These are phyloP conservation scores for Tephrocybe sp. DNA, from an alignment of 768 basidiomycete species.

Conservation along the genomic window DNA sequence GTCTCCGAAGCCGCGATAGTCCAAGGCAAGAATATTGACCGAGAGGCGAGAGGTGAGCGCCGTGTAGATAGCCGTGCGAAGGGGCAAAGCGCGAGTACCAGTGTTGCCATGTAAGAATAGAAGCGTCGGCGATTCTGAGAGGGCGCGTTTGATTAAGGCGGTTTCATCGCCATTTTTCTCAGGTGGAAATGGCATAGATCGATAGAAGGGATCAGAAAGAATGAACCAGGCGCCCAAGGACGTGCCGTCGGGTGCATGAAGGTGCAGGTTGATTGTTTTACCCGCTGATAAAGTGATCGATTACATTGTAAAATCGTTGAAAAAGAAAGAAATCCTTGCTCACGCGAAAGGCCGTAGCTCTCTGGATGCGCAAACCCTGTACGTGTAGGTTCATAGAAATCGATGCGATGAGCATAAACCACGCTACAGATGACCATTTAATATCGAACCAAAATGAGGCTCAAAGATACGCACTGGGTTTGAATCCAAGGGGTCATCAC, in stretches of 20 bases:
- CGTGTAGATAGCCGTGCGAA: constrained; percentile 53
- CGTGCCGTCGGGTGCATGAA: constrained; percentile 65
- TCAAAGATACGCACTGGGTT: constrained; percentile 29
- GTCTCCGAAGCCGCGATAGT: constrained; percentile 80
- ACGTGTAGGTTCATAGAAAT: constrained; percentile 29
- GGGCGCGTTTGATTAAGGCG: constrained; percentile 26
- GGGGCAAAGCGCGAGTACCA: constrained; percentile 53
- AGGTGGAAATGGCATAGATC: constrained; percentile 31
- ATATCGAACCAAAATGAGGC: background rate
- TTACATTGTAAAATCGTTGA: background rate
- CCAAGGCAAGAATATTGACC: constrained; percentile 64
- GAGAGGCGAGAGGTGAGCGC: constrained; percentile 49
- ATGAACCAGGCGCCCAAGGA: constrained; percentile 69
- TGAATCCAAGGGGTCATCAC: constrained; percentile 40
- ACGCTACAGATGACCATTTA: constrained; percentile 22
- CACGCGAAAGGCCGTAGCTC: constrained; percentile 42
- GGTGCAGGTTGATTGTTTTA: constrained; percentile 57
- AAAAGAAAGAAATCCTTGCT: constrained; percentile 14
- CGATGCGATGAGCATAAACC: constrained; percentile 38
- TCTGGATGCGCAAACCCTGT: constrained; percentile 38
- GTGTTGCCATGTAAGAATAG: constrained; percentile 78
- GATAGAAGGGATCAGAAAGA: constrained; percentile 52
- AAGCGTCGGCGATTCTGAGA: constrained; percentile 49
- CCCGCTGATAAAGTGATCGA: constrained; percentile 42
- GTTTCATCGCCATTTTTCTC: constrained; percentile 23